Conservation (phyloP, 2,329 filamentous ascomycete genomes). For the Pyricularia pennisetigena region DNA sequence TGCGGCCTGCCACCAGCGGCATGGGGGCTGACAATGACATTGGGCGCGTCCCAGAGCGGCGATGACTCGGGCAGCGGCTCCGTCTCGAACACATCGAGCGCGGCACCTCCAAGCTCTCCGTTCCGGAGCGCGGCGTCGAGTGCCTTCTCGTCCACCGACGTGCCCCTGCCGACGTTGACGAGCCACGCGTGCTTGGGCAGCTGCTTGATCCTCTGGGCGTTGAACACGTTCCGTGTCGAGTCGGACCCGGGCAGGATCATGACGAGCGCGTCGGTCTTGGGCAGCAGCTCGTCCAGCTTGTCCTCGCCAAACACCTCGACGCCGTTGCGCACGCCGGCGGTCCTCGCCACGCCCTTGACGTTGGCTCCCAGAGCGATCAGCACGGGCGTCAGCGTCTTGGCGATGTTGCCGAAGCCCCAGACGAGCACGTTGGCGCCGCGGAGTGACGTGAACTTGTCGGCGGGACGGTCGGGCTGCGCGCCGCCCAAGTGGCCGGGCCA, state of each 20-base stretch:
- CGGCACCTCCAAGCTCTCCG: conserved; percentile 34
- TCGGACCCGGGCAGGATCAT: conserved; percentile 36
- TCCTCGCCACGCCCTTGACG: conserved; percentile 48
- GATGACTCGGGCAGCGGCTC: conserved; percentile 13
- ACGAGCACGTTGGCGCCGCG: conserved; percentile 31
- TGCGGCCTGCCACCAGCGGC: conserved; percentile 52
- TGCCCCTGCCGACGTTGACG: conserved; percentile 40
- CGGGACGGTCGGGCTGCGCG: conserved; percentile 28
- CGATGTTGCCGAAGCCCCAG: conserved; percentile 41
- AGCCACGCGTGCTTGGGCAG: conserved; percentile 28
- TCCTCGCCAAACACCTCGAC: conserved; percentile 31
- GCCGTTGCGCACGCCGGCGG: conserved; percentile 42
- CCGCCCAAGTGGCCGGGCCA: conserved; percentile 37
- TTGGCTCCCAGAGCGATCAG: conserved; percentile 38
- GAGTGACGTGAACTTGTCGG: conserved; percentile 31
- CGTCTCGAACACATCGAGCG: conserved; percentile 35
- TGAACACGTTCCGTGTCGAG: conserved; percentile 28
- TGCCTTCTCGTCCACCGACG: conserved; percentile 37
- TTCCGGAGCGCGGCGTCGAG: conserved; percentile 32
- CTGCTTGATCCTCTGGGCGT: conserved; percentile 24
- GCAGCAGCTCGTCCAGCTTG: conserved; percentile 25
- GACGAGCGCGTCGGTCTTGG: conserved; percentile 34
- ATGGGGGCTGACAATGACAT: conserved; percentile 14
- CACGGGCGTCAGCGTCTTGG: conserved; percentile 28
- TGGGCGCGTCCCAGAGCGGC: conserved; percentile 15